Conservation (phyloP, 176 grass and related monocot species). For the Triticum turgidum region DNA sequence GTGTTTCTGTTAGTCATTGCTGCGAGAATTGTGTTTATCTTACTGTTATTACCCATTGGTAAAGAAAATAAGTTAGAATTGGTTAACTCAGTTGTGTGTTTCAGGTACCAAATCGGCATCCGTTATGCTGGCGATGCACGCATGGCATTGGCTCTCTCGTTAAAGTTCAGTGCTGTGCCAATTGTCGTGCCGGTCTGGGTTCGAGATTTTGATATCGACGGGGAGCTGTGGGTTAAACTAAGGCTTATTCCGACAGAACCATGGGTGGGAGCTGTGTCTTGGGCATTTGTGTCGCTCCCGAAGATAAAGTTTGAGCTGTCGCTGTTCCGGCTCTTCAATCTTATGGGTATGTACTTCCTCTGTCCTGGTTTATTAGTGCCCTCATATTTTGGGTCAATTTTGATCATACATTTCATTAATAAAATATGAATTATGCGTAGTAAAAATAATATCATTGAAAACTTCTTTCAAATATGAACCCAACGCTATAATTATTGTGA, state of each 20-base stretch:
- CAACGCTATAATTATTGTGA: too few relatives aligned
- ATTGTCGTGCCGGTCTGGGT: constrained; percentile 81
- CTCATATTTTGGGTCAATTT: too few relatives aligned
- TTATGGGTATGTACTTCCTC: constrained; percentile 62
- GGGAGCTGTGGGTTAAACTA: constrained; percentile 94
- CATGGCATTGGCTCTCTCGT: constrained; percentile 78
- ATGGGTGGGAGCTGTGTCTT: constrained; percentile 91
- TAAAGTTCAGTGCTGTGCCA: constrained; percentile 75
- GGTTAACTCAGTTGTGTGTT: neutral
- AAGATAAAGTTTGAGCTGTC: constrained; percentile 92
- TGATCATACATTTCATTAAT: too few relatives aligned
- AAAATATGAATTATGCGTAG: too few relatives aligned
- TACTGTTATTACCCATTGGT: neutral
- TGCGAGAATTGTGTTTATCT: neutral
- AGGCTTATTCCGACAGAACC: constrained; percentile 89
- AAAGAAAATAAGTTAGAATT: neutral
- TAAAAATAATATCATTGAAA: too few relatives aligned
- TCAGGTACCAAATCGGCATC: constrained; percentile 95
- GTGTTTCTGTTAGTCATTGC: neutral
- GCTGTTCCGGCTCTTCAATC: constrained; percentile 82
- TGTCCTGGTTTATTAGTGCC: too few relatives aligned
- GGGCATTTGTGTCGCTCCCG: constrained; percentile 96
- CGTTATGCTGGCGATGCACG: constrained; percentile 90
- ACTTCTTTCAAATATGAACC: too few relatives aligned
- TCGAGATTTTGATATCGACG: constrained; percentile 95